Conservation (phyloP, 23 red algal genomes). For the Gracilaria caudata region DNA sequence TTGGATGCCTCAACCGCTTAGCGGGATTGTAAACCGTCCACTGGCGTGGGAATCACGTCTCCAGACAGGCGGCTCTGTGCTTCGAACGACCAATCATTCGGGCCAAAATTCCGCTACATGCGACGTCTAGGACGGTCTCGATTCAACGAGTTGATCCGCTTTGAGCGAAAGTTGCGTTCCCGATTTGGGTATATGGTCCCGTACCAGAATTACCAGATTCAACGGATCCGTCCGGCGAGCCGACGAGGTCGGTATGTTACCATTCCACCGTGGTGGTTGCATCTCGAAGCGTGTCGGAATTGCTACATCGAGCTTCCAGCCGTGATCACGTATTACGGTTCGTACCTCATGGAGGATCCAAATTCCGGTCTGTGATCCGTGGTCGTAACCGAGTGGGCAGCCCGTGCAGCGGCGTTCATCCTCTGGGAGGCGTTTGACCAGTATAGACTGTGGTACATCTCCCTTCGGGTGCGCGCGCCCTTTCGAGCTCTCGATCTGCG, state of each 20-base stretch:
- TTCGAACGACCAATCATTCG: conserved; percentile 2
- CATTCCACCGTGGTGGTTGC: neutral
- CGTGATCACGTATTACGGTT: conserved; percentile 7
- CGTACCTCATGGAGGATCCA: neutral
- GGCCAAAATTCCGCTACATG: neutral
- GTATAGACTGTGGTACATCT: conserved; percentile 14
- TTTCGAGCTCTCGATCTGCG: neutral
- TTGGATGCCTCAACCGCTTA: neutral
- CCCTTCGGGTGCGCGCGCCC: neutral
- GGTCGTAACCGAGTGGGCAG: neutral
- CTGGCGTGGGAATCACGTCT: neutral
- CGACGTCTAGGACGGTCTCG: neutral
- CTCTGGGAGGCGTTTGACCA: conserved; percentile 8
- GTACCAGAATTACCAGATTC: conserved; percentile 14
- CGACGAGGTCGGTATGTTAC: conserved; percentile 12
- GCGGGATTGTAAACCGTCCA: neutral
- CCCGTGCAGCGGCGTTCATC: neutral
- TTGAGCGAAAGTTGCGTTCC: neutral
- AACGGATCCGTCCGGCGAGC: neutral
- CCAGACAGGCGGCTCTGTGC: neutral
- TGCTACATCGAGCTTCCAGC: conserved; percentile 9
- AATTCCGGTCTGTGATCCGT: neutral
- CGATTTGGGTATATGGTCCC: conserved; percentile 1
- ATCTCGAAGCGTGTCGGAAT: conserved; percentile 7
- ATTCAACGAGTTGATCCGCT: neutral